Base-by-base conservation (phyloP, 139 green algal genomes). In the Chlamydomonas schloesseri region DNA sequence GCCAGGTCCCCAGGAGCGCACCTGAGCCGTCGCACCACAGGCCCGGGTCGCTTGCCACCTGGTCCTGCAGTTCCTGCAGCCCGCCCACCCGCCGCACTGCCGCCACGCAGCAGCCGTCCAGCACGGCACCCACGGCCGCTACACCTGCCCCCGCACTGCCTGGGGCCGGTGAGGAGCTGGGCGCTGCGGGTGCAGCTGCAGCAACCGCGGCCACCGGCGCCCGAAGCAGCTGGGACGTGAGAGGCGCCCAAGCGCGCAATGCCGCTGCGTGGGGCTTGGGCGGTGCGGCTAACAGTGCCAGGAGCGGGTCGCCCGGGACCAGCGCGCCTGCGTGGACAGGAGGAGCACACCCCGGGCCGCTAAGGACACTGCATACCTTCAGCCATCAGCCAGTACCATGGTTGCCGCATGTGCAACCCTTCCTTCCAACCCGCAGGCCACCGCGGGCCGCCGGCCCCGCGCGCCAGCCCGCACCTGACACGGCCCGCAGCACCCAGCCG, bases 11-110 rank as follows among this genome's bases (percentile, higher is more conserved):
- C n/a, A n/a, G n/a, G n/a, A 1, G 65, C 83, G 29, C 74, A 91
- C 89, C 91, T 89, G 87, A 87, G 23, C 91, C 90, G 57, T 89
- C 88, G 64, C 88, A 84, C 91, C 91, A 94, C 6, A 73, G 23
- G 1, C 71, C 68, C 20, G 90, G 88, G 55, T 90, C 65, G 11
- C 4, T 20, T 47, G 33, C 34, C 20, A 88, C 89, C 13, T 46
- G 47, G 0, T 29, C 58, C 23, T 74, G 69, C 81, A 92, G 79
- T 47, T 75, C 55, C 29, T 33, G 69, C 46, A 76, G 71, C 10
- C 26, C 73, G 2, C 33, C 55, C 50, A 89, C 64, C 26, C 31
- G 47, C 33, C 42, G 5, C 36, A 18, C 42, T 4, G 20, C 11
- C 18, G 58, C 17, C n/a, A 84, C 78, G 0, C 15, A 1, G 6